Evolutionary conservation across 495 filamentous ascomycete genomes (phyloP).

Genomic region (Penicillium bovifimosum): DNA sequence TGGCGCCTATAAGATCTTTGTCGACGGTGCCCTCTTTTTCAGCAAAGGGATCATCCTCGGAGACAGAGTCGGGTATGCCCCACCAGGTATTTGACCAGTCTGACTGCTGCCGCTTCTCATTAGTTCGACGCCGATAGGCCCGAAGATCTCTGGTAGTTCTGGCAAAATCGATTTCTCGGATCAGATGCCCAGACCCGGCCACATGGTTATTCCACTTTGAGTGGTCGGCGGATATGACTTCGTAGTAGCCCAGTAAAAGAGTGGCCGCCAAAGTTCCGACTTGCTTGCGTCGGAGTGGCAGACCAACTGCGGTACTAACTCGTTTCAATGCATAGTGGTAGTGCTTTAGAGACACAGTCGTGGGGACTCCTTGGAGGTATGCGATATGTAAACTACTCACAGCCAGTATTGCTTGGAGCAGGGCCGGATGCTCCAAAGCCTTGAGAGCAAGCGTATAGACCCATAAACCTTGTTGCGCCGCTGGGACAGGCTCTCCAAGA

Average conservation of each 20-base stretch:
- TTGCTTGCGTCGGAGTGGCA: constrained; percentile 64
- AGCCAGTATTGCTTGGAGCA: constrained; percentile 90
- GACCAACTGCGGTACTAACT: constrained; percentile 66
- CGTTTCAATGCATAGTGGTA: constrained; percentile 81
- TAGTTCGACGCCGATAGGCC: constrained; percentile 36
- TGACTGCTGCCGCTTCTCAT: constrained; percentile 20
- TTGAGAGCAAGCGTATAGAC: constrained; percentile 82
- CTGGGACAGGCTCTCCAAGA: constrained; percentile 60
- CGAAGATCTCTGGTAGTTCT: constrained; percentile 67
- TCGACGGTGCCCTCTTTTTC: constrained; percentile 40
- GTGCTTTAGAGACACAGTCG: constrained; percentile 80
- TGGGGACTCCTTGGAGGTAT: constrained; percentile 64
- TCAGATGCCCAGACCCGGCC: constrained; percentile 72
- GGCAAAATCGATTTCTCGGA: constrained; percentile 76
- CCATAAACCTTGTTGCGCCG: constrained; percentile 74
- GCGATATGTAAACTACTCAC: constrained; percentile 84
- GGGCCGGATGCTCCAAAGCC: constrained; percentile 73
- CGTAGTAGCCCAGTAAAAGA: constrained; percentile 85
- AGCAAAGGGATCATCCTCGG: constrained; percentile 40
- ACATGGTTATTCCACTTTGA: constrained; percentile 93
- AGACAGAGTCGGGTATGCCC: constrained; percentile 9
- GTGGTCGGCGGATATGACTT: constrained; percentile 91
- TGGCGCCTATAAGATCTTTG: constrained; percentile 35
- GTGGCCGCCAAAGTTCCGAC: constrained; percentile 82
- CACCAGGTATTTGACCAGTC: constrained; percentile 11